Base-by-base conservation (phyloP, 108 stramenopile species). In the Fistulifera pelliculosa region DNA sequence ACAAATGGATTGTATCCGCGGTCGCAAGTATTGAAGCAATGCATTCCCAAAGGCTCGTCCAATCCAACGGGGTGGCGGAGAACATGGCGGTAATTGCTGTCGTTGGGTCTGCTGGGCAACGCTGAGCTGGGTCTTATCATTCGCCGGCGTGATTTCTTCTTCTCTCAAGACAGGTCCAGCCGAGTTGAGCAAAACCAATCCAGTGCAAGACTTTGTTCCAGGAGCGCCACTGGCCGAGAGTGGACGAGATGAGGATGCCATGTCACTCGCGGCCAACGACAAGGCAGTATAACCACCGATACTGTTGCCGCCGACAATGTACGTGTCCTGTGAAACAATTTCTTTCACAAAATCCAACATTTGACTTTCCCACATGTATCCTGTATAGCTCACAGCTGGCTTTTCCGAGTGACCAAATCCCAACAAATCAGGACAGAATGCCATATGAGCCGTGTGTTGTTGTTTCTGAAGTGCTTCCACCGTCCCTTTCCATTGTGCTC, bases 321-420 rank as follows among this genome's bases (percentile, higher is more conserved):
- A 75, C 2, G 35, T 43, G 25, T 49, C 31, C 21, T 16, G 27
- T 18, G 14, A 1, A 14, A 27, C 56, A 31, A 41, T 18, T 39
- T 80, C 73, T 47, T 74, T 64, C 11, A 79, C 58, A 62, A 88
- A 88, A 24, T 65, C 72, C n/a, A 66, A 27, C 0, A 76, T 64
- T 42, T 77, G 73, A 42, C 65, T 61, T 42, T 73, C 68, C 86
- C 86, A 88, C 0, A 80, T 54, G 45, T 68, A 72, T 6, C 76
- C 77, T 10, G 80, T 74, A 54, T 88, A 88, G 55, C 74, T 75
- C 47, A 88, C 45, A 21, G 79, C 58, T 8, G 86, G 86, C 47
- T 88, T 88, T 50, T 83, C 82, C 14, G 68, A 70, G 58, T 79
- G 72, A 18, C 86, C 86, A 49, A 88, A 88, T 1, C 86, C 86